A percentile compares a stretch with the other conserved stretches of the same genome.
Conservation (phyloP, 2,329 filamentous ascomycete genomes). For the Aspergillus ruber region DNA sequence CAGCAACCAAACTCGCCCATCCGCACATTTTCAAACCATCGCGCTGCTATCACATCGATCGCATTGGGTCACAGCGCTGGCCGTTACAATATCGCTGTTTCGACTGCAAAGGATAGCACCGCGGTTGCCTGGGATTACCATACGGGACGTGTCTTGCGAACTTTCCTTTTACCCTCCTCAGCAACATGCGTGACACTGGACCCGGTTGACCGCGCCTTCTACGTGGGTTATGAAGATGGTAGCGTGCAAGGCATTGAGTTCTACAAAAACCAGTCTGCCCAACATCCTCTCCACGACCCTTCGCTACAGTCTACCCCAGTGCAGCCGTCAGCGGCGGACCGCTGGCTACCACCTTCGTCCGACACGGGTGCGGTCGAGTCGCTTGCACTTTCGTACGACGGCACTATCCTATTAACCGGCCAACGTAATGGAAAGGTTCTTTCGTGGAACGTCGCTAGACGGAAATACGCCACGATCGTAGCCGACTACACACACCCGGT, state of each 20-base stretch:
- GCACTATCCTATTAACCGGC: constrained; percentile 70
- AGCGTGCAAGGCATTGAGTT: constrained; percentile 76
- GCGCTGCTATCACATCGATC: constrained; percentile 46
- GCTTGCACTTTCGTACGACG: constrained; percentile 72
- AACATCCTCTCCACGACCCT: constrained; percentile 30
- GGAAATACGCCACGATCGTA: constrained; percentile 60
- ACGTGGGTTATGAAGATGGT: constrained; percentile 72
- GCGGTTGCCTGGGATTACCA: constrained; percentile 91
- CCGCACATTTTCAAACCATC: constrained; percentile 67
- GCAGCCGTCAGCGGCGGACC: constrained; percentile 35
- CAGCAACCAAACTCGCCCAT: constrained; percentile 58
- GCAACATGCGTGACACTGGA: constrained; percentile 72
- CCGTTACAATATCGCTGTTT: constrained; percentile 75
- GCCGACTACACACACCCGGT: constrained; percentile 72
- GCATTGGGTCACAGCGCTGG: constrained; percentile 60
- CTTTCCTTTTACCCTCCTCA: constrained; percentile 68
- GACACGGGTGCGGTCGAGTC: constrained; percentile 63
- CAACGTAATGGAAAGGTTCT: constrained; percentile 73
- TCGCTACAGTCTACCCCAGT: constrained; percentile 35
- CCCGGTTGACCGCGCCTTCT: constrained; percentile 75
- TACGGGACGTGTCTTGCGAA: constrained; percentile 68
- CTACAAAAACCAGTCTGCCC: constrained; percentile 46
- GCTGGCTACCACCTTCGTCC: constrained; percentile 49
- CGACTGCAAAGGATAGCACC: constrained; percentile 77
- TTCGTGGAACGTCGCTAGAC: constrained; percentile 70